Percentiles rank a stretch among this genome's conserved stretches.
phyloP scores from a whole-genome alignment of 345 rosid species.

The Aurinia saxatilis region DNA sequence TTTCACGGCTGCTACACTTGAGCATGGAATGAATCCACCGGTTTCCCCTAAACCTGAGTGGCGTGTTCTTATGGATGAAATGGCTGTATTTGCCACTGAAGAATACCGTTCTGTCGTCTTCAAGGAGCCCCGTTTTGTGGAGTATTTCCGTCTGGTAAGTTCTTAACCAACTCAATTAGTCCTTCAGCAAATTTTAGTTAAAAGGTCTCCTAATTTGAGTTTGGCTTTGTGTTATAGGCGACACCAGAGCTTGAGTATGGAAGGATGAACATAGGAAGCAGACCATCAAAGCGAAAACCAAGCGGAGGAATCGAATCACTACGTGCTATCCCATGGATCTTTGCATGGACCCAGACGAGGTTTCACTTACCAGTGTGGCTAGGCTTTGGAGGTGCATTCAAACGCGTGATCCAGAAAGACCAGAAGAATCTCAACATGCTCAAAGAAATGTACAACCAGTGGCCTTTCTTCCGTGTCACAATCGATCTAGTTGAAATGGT shows the following conservation, averaged over 20 bases:
- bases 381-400: constrained; percentile 88
- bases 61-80: constrained; percentile 94
- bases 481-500: constrained; percentile 95
- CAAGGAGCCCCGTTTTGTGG: constrained; percentile 88
- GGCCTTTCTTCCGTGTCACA: constrained; percentile 98
- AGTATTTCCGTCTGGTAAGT: constrained; percentile 92
- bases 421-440: constrained; percentile 75
- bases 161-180: not conserved
- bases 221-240: constrained; percentile 43
- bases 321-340: constrained; percentile 99
- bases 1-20: constrained; percentile 92
- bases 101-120: constrained; percentile 88
- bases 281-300: constrained; percentile 89
- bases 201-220: not conserved
- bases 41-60: constrained; percentile 96
- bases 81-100: constrained; percentile 77
- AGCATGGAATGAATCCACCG: constrained; percentile 94
- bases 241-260: constrained; percentile 97
- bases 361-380: constrained; percentile 97
- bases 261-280: constrained; percentile 96
- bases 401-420: constrained; percentile 58
- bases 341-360: constrained; percentile 99
- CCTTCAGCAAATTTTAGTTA: not conserved
- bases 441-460: constrained; percentile 79
- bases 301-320: constrained; percentile 97